Evolutionary conservation across 2,329 filamentous ascomycete genomes (phyloP).

Genomic region (Tolypocladium paradoxum): DNA sequence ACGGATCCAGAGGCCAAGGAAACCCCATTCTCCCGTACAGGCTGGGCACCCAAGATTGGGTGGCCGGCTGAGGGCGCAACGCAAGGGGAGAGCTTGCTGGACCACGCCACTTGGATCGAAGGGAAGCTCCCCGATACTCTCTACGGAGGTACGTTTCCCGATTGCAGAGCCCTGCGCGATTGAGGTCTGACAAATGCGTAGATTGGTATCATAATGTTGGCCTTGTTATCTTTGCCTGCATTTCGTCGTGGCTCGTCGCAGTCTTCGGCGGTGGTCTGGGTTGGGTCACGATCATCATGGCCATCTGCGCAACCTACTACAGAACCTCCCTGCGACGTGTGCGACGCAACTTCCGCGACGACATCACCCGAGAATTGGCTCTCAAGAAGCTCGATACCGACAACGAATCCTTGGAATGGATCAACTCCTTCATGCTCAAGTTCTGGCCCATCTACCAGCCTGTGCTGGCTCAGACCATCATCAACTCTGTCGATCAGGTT

Average conservation of each 20-base stretch:
- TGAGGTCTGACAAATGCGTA: constrained; percentile 20
- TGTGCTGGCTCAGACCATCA: constrained; percentile 81
- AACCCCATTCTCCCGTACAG: constrained; percentile 42
- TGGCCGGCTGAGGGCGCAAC: constrained; percentile 46
- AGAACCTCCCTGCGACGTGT: constrained; percentile 89
- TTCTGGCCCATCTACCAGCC: constrained; percentile 99
- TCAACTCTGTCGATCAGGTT: constrained; percentile 92
- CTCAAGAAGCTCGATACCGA: constrained; percentile 84
- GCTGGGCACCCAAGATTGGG: constrained; percentile 84
- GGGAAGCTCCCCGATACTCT: constrained; percentile 76
- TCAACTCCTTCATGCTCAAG: constrained; percentile 96
- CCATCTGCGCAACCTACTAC: constrained; percentile 87
- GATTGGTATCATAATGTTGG: constrained; percentile 98
- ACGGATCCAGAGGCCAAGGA: constrained; percentile 42
- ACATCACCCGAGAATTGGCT: constrained; percentile 79
- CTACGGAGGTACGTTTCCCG: constrained; percentile 58
- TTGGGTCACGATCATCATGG: constrained; percentile 92
- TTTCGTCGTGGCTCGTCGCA: constrained; percentile 83
- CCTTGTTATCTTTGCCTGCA: constrained; percentile 86
- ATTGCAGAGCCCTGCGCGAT: background rate
- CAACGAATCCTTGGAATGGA: constrained; percentile 91
- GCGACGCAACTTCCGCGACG: constrained; percentile 90
- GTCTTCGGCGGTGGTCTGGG: constrained; percentile 81
- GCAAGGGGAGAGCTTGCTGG: constrained; percentile 60
- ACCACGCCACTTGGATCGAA: constrained; percentile 84